Conservation (phyloP, 768 basidiomycete species). For the Leccinum pellstonianum region DNA sequence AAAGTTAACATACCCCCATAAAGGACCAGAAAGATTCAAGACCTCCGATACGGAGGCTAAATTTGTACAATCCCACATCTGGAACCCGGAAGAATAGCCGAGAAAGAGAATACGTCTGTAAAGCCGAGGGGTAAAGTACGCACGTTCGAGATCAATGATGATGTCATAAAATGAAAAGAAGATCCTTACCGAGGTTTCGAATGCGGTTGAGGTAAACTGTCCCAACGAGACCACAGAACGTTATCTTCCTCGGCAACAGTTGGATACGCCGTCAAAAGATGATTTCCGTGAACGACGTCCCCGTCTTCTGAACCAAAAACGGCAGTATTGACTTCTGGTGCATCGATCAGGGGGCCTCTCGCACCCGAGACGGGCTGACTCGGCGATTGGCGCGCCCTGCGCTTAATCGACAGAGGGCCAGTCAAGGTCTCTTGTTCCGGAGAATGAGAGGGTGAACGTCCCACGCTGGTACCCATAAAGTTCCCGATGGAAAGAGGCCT, state of each 20-base stretch:
- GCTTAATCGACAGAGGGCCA: constrained; percentile 12
- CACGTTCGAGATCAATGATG: constrained; percentile 1
- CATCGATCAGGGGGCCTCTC: constrained; percentile 8
- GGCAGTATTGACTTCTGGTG: constrained; percentile 14
- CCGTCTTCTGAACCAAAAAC: constrained; percentile 25
- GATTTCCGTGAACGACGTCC: constrained; percentile 15
- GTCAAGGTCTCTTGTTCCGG: constrained; percentile 12
- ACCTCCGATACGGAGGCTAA: constrained; percentile 51
- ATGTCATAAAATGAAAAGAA: background rate
- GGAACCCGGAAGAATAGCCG: constrained; percentile 51
- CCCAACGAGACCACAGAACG: constrained; percentile 37
- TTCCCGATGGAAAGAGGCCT: constrained; percentile 48
- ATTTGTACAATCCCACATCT: constrained; percentile 63
- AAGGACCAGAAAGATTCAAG: constrained; percentile 44
- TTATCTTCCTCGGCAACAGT: constrained; percentile 31
- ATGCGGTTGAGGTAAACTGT: constrained; percentile 21
- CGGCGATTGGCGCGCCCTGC: constrained; percentile 9
- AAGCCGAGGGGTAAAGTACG: constrained; percentile 4
- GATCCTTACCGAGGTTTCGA: constrained; percentile 21
- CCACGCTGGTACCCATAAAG: constrained; percentile 35
- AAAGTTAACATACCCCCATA: constrained; percentile 36
- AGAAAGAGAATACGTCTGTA: constrained; percentile 49
- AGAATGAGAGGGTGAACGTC: constrained; percentile 11
- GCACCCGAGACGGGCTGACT: constrained; percentile 9
- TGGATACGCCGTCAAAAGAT: constrained; percentile 28